Evolutionary conservation across 2,329 filamentous ascomycete species (phyloP), one percentile per base, ranked within the genome.

Genomic region (Cordyceps pruinosa): DNA sequence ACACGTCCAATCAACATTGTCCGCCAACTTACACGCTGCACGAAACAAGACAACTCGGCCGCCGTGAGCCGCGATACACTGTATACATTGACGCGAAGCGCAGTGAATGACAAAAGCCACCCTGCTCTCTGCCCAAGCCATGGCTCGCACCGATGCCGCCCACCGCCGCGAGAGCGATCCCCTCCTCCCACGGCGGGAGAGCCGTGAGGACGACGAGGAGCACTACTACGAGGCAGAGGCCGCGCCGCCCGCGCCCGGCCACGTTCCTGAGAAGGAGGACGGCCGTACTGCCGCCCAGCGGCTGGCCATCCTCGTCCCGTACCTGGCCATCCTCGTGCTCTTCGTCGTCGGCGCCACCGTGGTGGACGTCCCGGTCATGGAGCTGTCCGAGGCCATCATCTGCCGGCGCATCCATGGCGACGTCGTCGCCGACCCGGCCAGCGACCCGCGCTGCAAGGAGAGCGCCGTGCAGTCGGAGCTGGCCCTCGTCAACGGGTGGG

Each of bases 391-490:
- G 30, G 49, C 21, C 25, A 56, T 60, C 42, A 57, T 60, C n/a
- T 61, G 60, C 53, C 49, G 47, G 17, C 44, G 45, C 34, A 17
- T 50, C 19, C 32, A n/a, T n/a, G n/a, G 41, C 21, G 47, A 23
- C 34, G 6, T 3, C 5, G 26, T 56, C 13, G 10, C 19, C 2
- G 19, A 53, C 4, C 41, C 39, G 9, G 25, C 46, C 10, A 15
- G 12, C 10, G 58, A 56, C 23, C 39, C 58, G 7, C 58, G 56
- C 30, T 64, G 63, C 53, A 64, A 64, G 54, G 58, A 57, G n/a
- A 50, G 39, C n/a, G 47, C 28, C 5, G 61, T 64, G 10, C 62
- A 64, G 61, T 45, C 60, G 2, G 63, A 64, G 56, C 56, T 64
- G 35, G 62, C 62, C 5, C 25, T 62, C 5, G 58, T 63, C 5